Percentiles rank a stretch among this genome's conserved stretches.
Conservation (phyloP, 2,329 filamentous ascomycete genomes). For the Diaporthe australafricana region DNA sequence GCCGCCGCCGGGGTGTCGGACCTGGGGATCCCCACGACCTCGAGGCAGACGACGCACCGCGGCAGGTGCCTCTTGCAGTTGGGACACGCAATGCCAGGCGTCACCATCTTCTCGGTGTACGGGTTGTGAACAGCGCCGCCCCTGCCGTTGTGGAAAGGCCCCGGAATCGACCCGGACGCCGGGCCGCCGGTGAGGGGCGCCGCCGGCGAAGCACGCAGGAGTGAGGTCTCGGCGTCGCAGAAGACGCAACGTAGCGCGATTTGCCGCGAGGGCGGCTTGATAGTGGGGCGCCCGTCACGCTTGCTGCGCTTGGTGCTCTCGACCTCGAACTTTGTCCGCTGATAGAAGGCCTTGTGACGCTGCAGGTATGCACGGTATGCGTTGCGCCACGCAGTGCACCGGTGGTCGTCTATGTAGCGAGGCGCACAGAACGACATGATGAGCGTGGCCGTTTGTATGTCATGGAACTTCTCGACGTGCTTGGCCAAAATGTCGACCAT, state of each 20-base stretch:
- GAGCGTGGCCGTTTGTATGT: slow-evolving; percentile 83
- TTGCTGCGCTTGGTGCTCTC: slow-evolving; percentile 79
- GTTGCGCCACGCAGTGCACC: slow-evolving; percentile 79
- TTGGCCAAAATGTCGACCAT: slow-evolving; percentile 81
- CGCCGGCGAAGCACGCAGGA: slow-evolving; percentile 33
- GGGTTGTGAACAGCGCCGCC: slow-evolving; percentile 59
- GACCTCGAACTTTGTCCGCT: slow-evolving; percentile 82
- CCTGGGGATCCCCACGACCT: slow-evolving; percentile 73
- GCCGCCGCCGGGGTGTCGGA: slow-evolving; percentile 67
- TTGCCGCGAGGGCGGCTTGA: slow-evolving; percentile 75
- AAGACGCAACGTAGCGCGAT: slow-evolving; percentile 82
- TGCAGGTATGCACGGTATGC: slow-evolving; percentile 78
- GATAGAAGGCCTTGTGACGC: slow-evolving; percentile 78
- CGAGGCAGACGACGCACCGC: slow-evolving; percentile 75
- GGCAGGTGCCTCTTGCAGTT: slow-evolving; percentile 75
- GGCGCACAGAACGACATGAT: slow-evolving; percentile 80
- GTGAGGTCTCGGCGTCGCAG: slow-evolving; percentile 72
- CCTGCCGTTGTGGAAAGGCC: slow-evolving; percentile 44
- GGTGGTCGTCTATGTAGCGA: slow-evolving; percentile 80
- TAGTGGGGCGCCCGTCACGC: slow-evolving; percentile 70
- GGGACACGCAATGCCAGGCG: slow-evolving; percentile 72
- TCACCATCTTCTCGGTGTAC: slow-evolving; percentile 64
- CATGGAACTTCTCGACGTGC: slow-evolving; percentile 80
- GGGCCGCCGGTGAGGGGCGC: slow-evolving; percentile 22
- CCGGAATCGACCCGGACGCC: slow-evolving; percentile 32